These are phyloP conservation scores for Leccinum ochraceum DNA, from an alignment of 768 basidiomycete genomes.

Conservation along the genomic window DNA sequence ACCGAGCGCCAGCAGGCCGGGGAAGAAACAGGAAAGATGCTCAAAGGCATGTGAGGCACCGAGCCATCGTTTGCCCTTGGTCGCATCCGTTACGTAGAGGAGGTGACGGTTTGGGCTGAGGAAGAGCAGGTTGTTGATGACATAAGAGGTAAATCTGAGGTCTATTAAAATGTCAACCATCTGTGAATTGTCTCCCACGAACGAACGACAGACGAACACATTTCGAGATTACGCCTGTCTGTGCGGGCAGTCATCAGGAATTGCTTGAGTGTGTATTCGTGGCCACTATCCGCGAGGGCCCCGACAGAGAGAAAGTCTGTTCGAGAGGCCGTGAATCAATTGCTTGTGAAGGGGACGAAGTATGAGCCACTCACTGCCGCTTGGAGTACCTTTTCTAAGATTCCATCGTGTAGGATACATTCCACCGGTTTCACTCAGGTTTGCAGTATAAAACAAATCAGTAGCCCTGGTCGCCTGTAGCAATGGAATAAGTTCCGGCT, in stretches of 20 bases:
- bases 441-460: slow-evolving; percentile 44
- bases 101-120: slow-evolving; percentile 20
- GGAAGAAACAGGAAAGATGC: slow-evolving; percentile 77
- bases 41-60: slow-evolving; percentile 54
- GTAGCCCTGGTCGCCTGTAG: slow-evolving; percentile 52
- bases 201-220: slow-evolving; percentile 51
- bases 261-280: slow-evolving; percentile 77
- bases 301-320: slow-evolving; percentile 55
- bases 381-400: slow-evolving; percentile 44
- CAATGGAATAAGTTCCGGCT: not conserved
- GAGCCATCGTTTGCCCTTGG: slow-evolving; percentile 21
- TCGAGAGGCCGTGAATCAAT: not conserved
- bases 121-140: slow-evolving; percentile 52
- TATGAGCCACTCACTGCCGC: slow-evolving; percentile 41
- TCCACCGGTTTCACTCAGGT: slow-evolving; percentile 49
- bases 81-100: slow-evolving; percentile 62
- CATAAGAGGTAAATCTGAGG: slow-evolving; percentile 58
- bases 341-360: not conserved
- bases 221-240: slow-evolving; percentile 59
- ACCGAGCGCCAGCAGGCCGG: slow-evolving; percentile 74
- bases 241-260: slow-evolving; percentile 65
- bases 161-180: slow-evolving; percentile 39
- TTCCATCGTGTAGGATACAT: slow-evolving; percentile 68
- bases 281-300: slow-evolving; percentile 66
- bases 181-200: not conserved